Conservation (phyloP, 305 asterid genomes). For the Solanum hybrid region DNA sequence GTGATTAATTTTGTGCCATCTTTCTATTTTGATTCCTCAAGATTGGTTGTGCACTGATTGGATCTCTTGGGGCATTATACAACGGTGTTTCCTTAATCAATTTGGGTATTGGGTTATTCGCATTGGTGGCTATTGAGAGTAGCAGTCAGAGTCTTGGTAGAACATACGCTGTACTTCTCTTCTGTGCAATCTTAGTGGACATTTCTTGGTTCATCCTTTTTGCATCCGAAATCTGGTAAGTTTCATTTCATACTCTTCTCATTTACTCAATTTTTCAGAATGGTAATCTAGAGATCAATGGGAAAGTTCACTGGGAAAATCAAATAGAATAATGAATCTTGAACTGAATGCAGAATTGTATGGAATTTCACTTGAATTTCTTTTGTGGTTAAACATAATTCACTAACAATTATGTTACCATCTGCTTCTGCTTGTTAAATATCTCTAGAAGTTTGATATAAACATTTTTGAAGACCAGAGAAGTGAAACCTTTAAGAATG, state of each 20-base stretch:
- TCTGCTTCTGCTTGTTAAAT: neutral
- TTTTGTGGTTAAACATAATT: neutral
- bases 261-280: neutral
- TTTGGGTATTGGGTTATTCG: constrained; percentile 70
- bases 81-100: constrained; percentile 63
- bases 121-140: constrained; percentile 90
- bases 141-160: constrained; percentile 93
- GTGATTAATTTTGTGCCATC: neutral
- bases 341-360: neutral
- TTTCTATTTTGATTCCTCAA: neutral
- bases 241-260: neutral
- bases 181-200: constrained; percentile 68
- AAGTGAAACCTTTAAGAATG: neutral
- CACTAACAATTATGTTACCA: neutral
- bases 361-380: neutral
- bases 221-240: constrained; percentile 9
- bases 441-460: neutral
- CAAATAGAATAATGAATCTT: neutral
- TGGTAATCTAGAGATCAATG: neutral
- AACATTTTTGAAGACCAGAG: neutral
- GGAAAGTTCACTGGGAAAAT: neutral
- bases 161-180: constrained; percentile 78
- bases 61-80: constrained; percentile 85
- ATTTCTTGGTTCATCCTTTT: constrained; percentile 18
- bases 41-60: constrained; percentile 81